These are phyloP conservation scores for Serendipita vermifera DNA, from an alignment of 768 basidiomycete species.

Conservation along the genomic window DNA sequence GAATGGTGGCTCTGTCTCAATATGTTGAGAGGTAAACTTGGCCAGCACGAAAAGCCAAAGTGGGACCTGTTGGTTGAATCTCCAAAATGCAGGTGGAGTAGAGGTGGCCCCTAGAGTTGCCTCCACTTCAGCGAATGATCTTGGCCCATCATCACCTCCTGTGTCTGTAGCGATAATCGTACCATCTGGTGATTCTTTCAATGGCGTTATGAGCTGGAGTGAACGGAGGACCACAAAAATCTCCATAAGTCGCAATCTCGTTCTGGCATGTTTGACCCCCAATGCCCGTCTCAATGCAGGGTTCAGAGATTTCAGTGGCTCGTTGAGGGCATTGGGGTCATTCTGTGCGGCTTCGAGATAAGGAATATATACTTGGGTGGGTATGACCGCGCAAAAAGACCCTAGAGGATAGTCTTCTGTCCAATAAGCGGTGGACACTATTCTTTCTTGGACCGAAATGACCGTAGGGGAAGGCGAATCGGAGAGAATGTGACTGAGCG, in stretches of 20 bases:
- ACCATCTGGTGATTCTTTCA: constrained; percentile 22
- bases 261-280: constrained; percentile 45
- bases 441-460: constrained; percentile 39
- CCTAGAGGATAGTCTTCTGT: constrained; percentile 50
- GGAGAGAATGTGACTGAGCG: constrained; percentile 36
- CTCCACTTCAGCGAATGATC: not conserved
- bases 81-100: constrained; percentile 50
- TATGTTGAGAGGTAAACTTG: constrained; percentile 29
- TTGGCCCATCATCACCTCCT: not conserved
- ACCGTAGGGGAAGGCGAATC: constrained; percentile 30
- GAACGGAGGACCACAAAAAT: constrained; percentile 44
- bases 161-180: constrained; percentile 29
- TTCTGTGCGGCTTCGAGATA: constrained; percentile 41
- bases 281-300: constrained; percentile 35
- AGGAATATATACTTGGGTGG: constrained; percentile 42
- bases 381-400: constrained; percentile 52
- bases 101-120: not conserved
- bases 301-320: constrained; percentile 42
- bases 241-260: constrained; percentile 48
- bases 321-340: constrained; percentile 36
- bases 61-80: constrained; percentile 41
- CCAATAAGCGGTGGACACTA: constrained; percentile 49
- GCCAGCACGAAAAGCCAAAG: constrained; percentile 48
- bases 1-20: constrained; percentile 25
- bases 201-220: constrained; percentile 47